These are phyloP conservation scores for Iberis pinnata DNA, from an alignment of 345 rosid species.

Conservation along the genomic window DNA sequence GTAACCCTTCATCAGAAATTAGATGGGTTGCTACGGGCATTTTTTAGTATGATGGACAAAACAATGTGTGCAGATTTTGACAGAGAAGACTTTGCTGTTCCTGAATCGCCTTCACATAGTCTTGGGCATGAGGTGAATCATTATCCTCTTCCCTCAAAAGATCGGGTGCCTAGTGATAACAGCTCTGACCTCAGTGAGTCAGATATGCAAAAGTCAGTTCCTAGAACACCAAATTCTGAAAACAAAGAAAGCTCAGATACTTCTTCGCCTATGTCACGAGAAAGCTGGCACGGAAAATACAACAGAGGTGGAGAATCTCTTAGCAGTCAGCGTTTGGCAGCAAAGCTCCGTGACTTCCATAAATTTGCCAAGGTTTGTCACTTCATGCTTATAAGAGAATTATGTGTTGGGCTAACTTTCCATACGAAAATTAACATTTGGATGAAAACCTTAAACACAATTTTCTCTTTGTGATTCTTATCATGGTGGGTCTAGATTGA, in stretches of 20 bases:
- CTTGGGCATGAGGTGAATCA: slow-evolving; percentile 34
- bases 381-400: no score
- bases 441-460: background rate
- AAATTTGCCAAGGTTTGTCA: slow-evolving; percentile 83
- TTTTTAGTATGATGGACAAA: slow-evolving; percentile 60
- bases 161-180: slow-evolving; percentile 42
- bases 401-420: no score
- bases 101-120: slow-evolving; percentile 52
- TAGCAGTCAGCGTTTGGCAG: slow-evolving; percentile 69
- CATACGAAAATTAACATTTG: background rate
- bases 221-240: slow-evolving; percentile 50
- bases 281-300: slow-evolving; percentile 66
- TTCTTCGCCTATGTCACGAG: slow-evolving; percentile 63
- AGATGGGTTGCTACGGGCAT: slow-evolving; percentile 62
- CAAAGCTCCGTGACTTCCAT: slow-evolving; percentile 91
- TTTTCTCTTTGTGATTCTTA: slow-evolving; percentile 3
- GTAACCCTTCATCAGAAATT: slow-evolving; percentile 89
- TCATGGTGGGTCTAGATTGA: slow-evolving; percentile 51
- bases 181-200: slow-evolving; percentile 53
- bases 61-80: slow-evolving; percentile 57
- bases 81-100: slow-evolving; percentile 55
- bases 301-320: slow-evolving; percentile 61
- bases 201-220: slow-evolving; percentile 54
- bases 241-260: slow-evolving; percentile 60
- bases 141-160: slow-evolving; percentile 54